Evolutionary conservation across 1,139 yeast species (phyloP), one percentile per base, ranked within the genome.

Genomic region (Hanseniaspora uvarum): DNA sequence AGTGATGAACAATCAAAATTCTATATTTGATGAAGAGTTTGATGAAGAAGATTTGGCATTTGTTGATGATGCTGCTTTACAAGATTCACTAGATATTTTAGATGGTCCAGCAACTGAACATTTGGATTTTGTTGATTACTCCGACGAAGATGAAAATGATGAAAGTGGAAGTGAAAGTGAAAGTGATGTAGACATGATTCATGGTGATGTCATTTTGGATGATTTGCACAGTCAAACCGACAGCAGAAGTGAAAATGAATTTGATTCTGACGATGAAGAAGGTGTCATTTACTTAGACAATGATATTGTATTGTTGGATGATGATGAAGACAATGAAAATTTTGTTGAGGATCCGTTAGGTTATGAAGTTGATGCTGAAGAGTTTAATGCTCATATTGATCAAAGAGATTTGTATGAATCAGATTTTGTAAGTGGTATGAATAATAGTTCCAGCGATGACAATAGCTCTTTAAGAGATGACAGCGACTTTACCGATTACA

Each of bases 1-100:
- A 47, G 78, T 71, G 23, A 51, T 59, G 38, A 73, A 69, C 39
- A 75, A 73, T 41, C 77, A 71, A 7, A 71, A 70, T 14, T 61
- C 68, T 28, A 67, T 65, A 46, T 71, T 68, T 16, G 72, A 69
- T 45, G 72, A 68, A 12, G 72, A 69, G 38, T 70, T 68, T 12
- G 72, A 69, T 43, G 72, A 68, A n/a, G 72, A 69, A 39, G 72
- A 66, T 45, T 63, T 66, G 41, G 70, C 70, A 1, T 67, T 66
- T 62, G 70, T 66, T 14, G 72, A 70, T 36, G 69, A 67, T 37
- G 73, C 46, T 60, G 70, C 65, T 10, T 70, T 70, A 33, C 70
- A 65, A 36, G 73, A 67, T 10, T 68, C 53, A 10, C 37, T 50
- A 8, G 69, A 69, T 7, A 62, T 70, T 37, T 74, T 73, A 48